Evolutionary conservation across 371 early-diverging fungal species (phyloP).

Genomic region (Sporodiniella umbellata): DNA sequence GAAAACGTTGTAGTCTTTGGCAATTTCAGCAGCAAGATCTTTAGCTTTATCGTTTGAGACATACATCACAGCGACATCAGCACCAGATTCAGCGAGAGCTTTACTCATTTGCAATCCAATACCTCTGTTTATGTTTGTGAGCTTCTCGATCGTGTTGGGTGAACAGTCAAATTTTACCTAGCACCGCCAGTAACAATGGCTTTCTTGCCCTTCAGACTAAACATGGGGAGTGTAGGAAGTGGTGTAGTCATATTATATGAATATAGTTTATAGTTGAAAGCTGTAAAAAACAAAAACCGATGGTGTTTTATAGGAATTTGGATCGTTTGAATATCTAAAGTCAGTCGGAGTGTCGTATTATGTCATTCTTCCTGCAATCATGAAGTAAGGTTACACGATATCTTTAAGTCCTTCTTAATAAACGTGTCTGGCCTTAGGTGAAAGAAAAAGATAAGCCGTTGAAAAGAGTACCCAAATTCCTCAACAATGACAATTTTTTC

Average conservation of each 20-base stretch:
- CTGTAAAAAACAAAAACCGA: neutral
- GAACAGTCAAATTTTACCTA: slow-evolving; percentile 22
- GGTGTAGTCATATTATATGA: slow-evolving; percentile 8
- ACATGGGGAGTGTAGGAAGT: slow-evolving; percentile 29
- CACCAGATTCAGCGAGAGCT: slow-evolving; percentile 46
- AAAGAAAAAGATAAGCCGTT: too few species aligned
- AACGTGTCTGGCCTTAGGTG: too few species aligned
- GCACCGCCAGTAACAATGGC: slow-evolving; percentile 46
- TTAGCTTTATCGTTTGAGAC: slow-evolving; percentile 41
- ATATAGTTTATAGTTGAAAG: slow-evolving; percentile 28
- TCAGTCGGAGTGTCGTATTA: neutral
- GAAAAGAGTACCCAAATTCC: too few species aligned
- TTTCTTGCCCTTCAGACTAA: slow-evolving; percentile 41
- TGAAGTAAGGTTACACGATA: neutral
- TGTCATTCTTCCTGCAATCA: neutral
- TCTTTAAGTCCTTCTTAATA: too few species aligned
- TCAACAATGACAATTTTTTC: too few species aligned
- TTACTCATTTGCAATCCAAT: slow-evolving; percentile 44
- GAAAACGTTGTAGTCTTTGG: slow-evolving; percentile 27
- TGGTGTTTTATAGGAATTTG: too few species aligned
- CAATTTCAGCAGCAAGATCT: slow-evolving; percentile 35
- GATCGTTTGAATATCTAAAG: neutral
- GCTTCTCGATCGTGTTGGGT: neutral
- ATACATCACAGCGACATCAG: slow-evolving; percentile 47
- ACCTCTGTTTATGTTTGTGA: slow-evolving; percentile 19